Conservation (phyloP, 192 early-diverging fungal species). For the Geranomyces michiganensis region DNA sequence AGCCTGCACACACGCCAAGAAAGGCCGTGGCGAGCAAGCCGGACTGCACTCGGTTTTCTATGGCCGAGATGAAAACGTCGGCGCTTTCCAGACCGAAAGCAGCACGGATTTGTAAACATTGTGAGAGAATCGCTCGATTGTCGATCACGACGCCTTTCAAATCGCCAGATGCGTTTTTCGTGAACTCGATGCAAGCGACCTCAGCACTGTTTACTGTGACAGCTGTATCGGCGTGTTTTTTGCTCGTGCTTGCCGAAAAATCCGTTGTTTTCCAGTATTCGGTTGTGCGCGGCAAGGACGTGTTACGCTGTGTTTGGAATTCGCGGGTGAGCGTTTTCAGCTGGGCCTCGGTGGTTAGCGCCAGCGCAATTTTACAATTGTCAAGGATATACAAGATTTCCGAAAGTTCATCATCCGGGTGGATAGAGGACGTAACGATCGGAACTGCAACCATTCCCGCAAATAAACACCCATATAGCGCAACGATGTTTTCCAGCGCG, state of each 20-base stretch:
- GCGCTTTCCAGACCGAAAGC: slow-evolving; percentile 21
- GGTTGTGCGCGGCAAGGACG: slow-evolving; percentile 63
- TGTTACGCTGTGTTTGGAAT: slow-evolving; percentile 58
- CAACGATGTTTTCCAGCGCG: slow-evolving; percentile 79
- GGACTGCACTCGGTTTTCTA: slow-evolving; percentile 83
- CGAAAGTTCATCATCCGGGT: slow-evolving; percentile 65
- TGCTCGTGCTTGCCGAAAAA: slow-evolving; percentile 52
- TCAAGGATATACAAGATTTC: slow-evolving; percentile 76
- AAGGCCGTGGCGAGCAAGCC: slow-evolving; percentile 72
- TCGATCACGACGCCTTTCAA: slow-evolving; percentile 82
- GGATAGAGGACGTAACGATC: slow-evolving; percentile 64
- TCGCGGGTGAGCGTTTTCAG: slow-evolving; percentile 75
- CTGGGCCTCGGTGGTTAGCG: slow-evolving; percentile 82
- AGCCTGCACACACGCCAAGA: slow-evolving; percentile 71
- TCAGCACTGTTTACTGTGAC: slow-evolving; percentile 50
- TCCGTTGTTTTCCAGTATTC: slow-evolving; percentile 85
- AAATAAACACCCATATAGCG: slow-evolving; percentile 80
- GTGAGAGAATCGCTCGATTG: slow-evolving; percentile 74
- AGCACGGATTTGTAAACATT: slow-evolving; percentile 53
- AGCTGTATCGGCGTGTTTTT: slow-evolving; percentile 23
- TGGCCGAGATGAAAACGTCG: slow-evolving; percentile 67
- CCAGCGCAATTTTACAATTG: slow-evolving; percentile 53
- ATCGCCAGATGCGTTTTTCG: slow-evolving; percentile 79
- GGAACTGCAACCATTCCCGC: slow-evolving; percentile 83
- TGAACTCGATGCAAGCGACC: slow-evolving; percentile 83